phyloP scores from a whole-genome alignment of 208 protist genomes.

The Vickermania spadyakhi region DNA sequence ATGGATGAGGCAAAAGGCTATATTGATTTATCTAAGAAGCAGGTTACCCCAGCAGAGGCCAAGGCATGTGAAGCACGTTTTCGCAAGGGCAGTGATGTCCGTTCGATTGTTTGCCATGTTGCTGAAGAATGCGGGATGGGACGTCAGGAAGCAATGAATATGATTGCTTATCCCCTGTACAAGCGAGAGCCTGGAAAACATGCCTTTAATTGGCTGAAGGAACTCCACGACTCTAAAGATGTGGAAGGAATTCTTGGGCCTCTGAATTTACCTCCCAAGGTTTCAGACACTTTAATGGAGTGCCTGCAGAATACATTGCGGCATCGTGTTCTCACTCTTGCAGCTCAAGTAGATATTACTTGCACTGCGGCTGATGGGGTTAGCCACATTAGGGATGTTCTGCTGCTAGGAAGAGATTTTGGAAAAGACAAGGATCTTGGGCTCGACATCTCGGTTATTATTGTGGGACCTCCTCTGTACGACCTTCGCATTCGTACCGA shows the following conservation, averaged over 20 bases:
- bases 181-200: constrained; percentile 58
- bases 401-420: constrained; percentile 85
- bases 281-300: constrained; percentile 47
- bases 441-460: constrained; percentile 86
- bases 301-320: constrained; percentile 83
- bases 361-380: constrained; percentile 98
- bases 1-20: constrained; percentile 99
- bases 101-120: constrained; percentile 96
- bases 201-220: constrained; percentile 66
- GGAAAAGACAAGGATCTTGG: constrained; percentile 52
- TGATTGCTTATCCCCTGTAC: constrained; percentile 96
- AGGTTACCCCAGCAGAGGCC: constrained; percentile 93
- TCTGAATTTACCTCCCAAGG: constrained; percentile 51
- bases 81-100: constrained; percentile 94
- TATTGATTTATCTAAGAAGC: constrained; percentile 98
- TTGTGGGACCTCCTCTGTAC: constrained; percentile 96
- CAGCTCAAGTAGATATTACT: constrained; percentile 96
- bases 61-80: constrained; percentile 91
- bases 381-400: constrained; percentile 94
- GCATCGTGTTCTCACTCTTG: constrained; percentile 80
- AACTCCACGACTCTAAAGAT: constrained; percentile 63
- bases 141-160: constrained; percentile 77
- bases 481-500: constrained; percentile 87
- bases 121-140: constrained; percentile 74
- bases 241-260: constrained; percentile 61